Percentiles rank a stretch among this genome's conserved stretches.
Conservation (phyloP, 495 filamentous ascomycete genomes). For the Tuber indicum region DNA sequence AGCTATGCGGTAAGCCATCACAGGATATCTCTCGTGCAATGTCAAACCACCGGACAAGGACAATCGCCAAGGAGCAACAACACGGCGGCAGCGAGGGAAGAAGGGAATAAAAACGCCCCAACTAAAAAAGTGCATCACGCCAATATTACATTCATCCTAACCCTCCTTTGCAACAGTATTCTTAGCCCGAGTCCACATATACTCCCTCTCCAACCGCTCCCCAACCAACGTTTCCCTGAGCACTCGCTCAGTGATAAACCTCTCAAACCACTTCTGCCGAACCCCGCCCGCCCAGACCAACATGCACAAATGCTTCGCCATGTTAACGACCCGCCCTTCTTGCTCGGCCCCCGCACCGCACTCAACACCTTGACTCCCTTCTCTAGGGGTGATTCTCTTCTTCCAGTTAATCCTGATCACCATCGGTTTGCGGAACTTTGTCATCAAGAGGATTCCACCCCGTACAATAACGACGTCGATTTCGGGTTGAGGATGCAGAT, state of each 20-base stretch:
- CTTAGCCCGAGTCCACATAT: slow-evolving; percentile 93
- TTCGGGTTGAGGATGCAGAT: slow-evolving; percentile 82
- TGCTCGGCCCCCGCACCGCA: slow-evolving; percentile 62
- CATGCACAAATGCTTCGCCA: slow-evolving; percentile 68
- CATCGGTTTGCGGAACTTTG: slow-evolving; percentile 82
- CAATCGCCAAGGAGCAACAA: background rate
- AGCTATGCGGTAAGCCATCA: background rate
- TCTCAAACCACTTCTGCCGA: slow-evolving; percentile 69
- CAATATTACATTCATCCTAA: slow-evolving; percentile 6
- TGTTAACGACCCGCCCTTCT: slow-evolving; percentile 47
- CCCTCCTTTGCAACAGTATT: slow-evolving; percentile 43
- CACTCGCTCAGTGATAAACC: slow-evolving; percentile 76
- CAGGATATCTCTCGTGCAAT: background rate
- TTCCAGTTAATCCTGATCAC: slow-evolving; percentile 89
- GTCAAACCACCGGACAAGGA: background rate
- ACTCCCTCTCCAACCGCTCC: slow-evolving; percentile 70
- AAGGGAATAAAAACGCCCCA: background rate
- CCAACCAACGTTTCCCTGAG: slow-evolving; percentile 83
- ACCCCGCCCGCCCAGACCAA: slow-evolving; percentile 86
- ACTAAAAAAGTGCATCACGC: background rate
- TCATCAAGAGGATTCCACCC: slow-evolving; percentile 72
- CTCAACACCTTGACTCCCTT: slow-evolving; percentile 55
- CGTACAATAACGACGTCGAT: slow-evolving; percentile 82
- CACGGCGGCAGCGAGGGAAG: background rate
- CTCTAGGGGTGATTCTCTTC: slow-evolving; percentile 68